Evolutionary conservation across 2,329 filamentous ascomycete species (phyloP).

Genomic region (Neodidymelliopsis sp.): DNA sequence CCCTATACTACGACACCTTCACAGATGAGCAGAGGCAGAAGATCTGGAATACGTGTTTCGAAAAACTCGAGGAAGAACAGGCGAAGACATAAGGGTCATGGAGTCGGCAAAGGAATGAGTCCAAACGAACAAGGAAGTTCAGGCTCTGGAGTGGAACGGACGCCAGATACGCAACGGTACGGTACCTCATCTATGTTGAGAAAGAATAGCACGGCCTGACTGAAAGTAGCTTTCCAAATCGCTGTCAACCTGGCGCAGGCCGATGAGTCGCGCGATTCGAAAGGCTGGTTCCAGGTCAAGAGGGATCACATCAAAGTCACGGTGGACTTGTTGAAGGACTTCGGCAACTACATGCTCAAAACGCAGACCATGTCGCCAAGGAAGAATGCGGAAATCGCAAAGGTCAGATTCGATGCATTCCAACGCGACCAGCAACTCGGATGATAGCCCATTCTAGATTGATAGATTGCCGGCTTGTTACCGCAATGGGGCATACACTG

Average conservation of each 20-base stretch:
- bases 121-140: conserved; percentile 13
- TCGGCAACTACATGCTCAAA: conserved; percentile 27
- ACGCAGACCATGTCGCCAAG: too few species aligned
- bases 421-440: too few species aligned
- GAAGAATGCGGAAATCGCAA: too few species aligned
- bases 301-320: conserved; percentile 22
- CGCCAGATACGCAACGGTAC: conserved; percentile 37
- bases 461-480: too few species aligned
- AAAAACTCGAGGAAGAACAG: conserved; percentile 3
- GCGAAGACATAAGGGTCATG: conserved; percentile 1
- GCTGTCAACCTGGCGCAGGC: conserved; percentile 29
- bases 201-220: too few species aligned
- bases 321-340: conserved; percentile 24
- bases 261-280: conserved; percentile 18
- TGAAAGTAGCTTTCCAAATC: conserved; percentile 27
- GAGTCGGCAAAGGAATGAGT: conserved; percentile 16
- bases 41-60: conserved; percentile 19
- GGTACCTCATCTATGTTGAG: not conserved
- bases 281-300: conserved; percentile 7
- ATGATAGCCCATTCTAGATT: too few species aligned
- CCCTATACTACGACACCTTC: conserved; percentile 1
- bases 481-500: too few species aligned
- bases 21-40: conserved; percentile 3
- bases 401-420: too few species aligned
- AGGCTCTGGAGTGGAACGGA: conserved; percentile 30